These are phyloP conservation scores for Fusarium sp. DNA, from an alignment of 2,329 filamentous ascomycete species.

Conservation along the genomic window DNA sequence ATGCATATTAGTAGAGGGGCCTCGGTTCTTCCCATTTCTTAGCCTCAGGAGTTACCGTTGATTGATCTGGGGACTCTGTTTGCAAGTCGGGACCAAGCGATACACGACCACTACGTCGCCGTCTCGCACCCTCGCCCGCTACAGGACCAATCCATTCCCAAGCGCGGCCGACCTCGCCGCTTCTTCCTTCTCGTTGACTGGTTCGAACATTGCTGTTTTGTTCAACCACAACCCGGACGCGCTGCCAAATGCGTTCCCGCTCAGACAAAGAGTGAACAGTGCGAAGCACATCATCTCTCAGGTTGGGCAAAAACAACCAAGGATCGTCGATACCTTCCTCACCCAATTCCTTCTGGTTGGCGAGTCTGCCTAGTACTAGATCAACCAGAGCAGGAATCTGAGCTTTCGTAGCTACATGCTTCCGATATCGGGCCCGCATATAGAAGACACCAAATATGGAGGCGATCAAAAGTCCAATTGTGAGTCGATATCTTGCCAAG, in stretches of 20 bases:
- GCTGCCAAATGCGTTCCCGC: conserved; percentile 86
- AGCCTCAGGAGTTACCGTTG: conserved; percentile 44
- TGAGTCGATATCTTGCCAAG: conserved; percentile 88
- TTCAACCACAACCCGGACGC: conserved; percentile 88
- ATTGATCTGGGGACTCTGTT: conserved; percentile 52
- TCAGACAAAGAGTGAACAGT: conserved; percentile 83
- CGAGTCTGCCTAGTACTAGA: conserved; percentile 86
- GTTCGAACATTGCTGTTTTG: conserved; percentile 92
- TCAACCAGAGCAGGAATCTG: conserved; percentile 88
- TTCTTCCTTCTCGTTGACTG: conserved; percentile 76
- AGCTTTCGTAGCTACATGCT: conserved; percentile 75
- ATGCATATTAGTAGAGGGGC: conserved; percentile 57
- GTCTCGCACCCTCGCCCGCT: conserved; percentile 60
- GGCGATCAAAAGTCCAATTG: conserved; percentile 77
- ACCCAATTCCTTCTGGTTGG: conserved; percentile 86
- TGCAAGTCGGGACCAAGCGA: conserved; percentile 61
- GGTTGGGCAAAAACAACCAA: conserved; percentile 88
- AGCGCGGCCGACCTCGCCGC: conserved; percentile 75
- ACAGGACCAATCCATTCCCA: conserved; percentile 80
- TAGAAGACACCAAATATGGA: conserved; percentile 70
- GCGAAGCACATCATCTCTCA: conserved; percentile 91
- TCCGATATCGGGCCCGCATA: conserved; percentile 73
- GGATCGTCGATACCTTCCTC: conserved; percentile 77
- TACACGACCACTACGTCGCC: conserved; percentile 67
- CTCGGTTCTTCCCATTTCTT: conserved; percentile 61